Base-by-base conservation (phyloP, 2,329 filamentous ascomycete genomes). In the Trichoderma arundinaceum region DNA sequence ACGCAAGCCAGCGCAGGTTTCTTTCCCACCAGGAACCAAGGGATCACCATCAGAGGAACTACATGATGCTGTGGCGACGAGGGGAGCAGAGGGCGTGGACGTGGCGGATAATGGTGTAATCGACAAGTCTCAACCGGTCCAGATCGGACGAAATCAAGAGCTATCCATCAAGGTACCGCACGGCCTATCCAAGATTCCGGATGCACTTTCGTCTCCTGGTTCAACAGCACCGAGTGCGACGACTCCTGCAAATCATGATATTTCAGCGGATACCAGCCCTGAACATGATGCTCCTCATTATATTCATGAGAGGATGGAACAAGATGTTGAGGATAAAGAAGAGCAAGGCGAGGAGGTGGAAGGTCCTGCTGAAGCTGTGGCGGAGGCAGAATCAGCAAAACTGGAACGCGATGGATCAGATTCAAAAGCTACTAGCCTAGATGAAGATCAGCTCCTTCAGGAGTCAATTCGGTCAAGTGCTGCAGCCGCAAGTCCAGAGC, bases 191-290 rank as follows among this genome's bases (percentile, higher is more conserved):
- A 78, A 78, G 43, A 71, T 75, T 57, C 72, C 76, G 2, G 85
- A 87, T 68, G 76, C 78, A 2, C 70, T 81, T 6, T 87, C 83
- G 2, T 88, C 85, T 1, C 84, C 86, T 15, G 81, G 80, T 2
- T 94, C 92, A 6, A 93, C 90, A 38, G 85, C 88, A 1, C 88
- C 89, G 71, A 93, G 90, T 49, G 88, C 88, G 63, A 87, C 89
- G 22, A 95, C 92, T 0, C 90, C 92, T 1, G 85, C 84, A 41
- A 83, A 88, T 44, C 85, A 88, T 67, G 86, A 90, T 68, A 84
- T 83, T 7, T 93, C 91, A 1, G 87, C 90, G 1, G 88, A 90
- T 70, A 93, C 91, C 1, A 93, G 90, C 71, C 88, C 90, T 1
- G 90, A 90, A 63, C 86, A 90, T 63, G 90, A 92, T 56, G 83